Evolutionary conservation across 2,329 filamentous ascomycete species (phyloP).

Genomic region (Exophiala aquamarina): DNA sequence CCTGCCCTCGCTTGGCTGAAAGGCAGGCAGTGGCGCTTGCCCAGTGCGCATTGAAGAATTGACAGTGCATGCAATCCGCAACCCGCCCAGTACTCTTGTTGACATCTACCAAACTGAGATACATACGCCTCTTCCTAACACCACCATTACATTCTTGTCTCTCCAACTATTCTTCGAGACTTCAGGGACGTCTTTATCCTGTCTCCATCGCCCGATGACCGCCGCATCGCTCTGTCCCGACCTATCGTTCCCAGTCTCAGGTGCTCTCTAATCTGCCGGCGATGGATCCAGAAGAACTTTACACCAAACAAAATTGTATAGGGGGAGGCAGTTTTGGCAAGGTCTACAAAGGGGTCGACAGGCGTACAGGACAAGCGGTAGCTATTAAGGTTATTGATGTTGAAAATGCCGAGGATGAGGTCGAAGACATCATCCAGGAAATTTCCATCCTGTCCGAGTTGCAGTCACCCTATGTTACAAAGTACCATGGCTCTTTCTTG

Average conservation of each 20-base stretch:
- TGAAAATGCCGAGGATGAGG: conserved; percentile 97
- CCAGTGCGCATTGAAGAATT: conserved; percentile 15
- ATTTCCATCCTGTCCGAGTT: conserved; percentile 96
- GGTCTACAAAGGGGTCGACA: conserved; percentile 98
- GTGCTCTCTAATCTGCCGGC: no score
- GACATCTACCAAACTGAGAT: no score
- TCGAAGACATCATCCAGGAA: conserved; percentile 98
- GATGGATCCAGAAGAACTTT: conserved; percentile 84
- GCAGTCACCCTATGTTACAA: conserved; percentile 93
- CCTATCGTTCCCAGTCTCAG: no score
- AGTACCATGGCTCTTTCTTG: conserved; percentile 95
- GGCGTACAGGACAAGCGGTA: conserved; percentile 86
- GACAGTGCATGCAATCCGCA: conserved; percentile 7
- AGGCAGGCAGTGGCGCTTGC: conserved; percentile 9
- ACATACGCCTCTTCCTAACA: no score
- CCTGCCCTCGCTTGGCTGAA: not conserved
- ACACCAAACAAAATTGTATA: conserved; percentile 90
- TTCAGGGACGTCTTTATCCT: no score
- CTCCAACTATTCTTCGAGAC: no score
- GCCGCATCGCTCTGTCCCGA: no score
- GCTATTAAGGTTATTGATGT: conserved; percentile 99
- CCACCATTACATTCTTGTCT: not conserved
- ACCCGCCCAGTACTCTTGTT: no score
- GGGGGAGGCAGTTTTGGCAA: conserved; percentile 97
- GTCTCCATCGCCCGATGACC: no score